Conservation (phyloP, 768 basidiomycete species). For the Leucosporidium scottii region DNA sequence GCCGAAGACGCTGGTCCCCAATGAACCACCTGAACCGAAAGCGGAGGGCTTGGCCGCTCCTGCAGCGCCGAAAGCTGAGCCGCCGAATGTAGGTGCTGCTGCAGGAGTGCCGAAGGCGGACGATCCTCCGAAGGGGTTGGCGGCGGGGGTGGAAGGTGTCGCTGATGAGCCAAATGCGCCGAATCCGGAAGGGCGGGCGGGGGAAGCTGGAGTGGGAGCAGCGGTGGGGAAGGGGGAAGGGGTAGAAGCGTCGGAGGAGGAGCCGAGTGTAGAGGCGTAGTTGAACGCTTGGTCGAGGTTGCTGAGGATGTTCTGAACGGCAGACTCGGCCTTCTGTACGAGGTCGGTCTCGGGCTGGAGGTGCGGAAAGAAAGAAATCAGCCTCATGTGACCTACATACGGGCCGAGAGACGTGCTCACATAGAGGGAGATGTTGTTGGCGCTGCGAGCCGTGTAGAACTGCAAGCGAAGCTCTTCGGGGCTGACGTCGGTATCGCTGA, state of each 20-base stretch:
- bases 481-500: constrained; percentile 63
- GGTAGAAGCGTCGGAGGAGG: background rate
- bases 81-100: background rate
- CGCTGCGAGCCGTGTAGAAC: constrained; percentile 20
- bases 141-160: background rate
- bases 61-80: constrained; percentile 8
- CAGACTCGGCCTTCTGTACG: constrained; percentile 17
- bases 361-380: background rate
- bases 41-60: constrained; percentile 5
- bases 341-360: constrained; percentile 1
- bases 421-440: constrained; percentile 25
- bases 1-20: background rate
- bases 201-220: constrained; percentile 2
- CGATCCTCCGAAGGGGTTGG: background rate
- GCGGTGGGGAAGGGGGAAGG: constrained; percentile 1
- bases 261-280: constrained; percentile 19
- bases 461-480: constrained; percentile 66
- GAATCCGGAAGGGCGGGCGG: constrained; percentile 11
- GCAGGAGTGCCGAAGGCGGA: constrained; percentile 6
- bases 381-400: background rate
- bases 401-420: background rate
- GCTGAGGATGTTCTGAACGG: constrained; percentile 18
- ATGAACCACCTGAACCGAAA: constrained; percentile 14
- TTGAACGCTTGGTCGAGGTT: constrained; percentile 31
- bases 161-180: constrained; percentile 21